Conservation (phyloP, 2,329 filamentous ascomycete species). For the Botrytis medusae region DNA sequence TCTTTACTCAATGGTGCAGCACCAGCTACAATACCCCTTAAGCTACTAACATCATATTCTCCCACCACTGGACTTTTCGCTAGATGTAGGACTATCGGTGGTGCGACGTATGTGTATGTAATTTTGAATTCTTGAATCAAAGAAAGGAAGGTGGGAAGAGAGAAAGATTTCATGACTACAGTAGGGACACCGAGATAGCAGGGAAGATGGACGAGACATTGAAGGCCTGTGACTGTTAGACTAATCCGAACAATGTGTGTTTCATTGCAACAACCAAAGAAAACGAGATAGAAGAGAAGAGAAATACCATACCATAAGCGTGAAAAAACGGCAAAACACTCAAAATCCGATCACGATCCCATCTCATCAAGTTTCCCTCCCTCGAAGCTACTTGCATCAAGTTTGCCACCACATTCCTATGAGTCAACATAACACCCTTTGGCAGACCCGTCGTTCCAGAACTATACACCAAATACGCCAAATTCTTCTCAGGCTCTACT, state of each 20-base stretch:
- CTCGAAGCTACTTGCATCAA: background rate
- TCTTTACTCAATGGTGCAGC: constrained; percentile 59
- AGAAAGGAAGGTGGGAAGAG: constrained; percentile 53
- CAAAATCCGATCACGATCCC: constrained; percentile 30
- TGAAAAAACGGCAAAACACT: constrained; percentile 16
- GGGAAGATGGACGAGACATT: constrained; percentile 52
- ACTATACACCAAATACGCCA: constrained; percentile 71
- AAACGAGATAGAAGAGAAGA: background rate
- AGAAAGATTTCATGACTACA: constrained; percentile 58
- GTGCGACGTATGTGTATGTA: constrained; percentile 54
- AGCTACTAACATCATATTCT: constrained; percentile 52
- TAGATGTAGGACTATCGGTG: constrained; percentile 58
- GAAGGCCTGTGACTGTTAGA: constrained; percentile 37
- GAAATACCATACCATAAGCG: background rate
- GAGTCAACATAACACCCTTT: constrained; percentile 69
- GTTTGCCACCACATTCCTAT: constrained; percentile 31
- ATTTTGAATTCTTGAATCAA: constrained; percentile 53
- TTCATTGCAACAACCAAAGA: background rate
- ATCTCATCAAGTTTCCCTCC: constrained; percentile 49
- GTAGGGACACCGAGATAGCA: constrained; percentile 48
- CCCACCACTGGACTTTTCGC: constrained; percentile 54
- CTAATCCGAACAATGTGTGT: background rate
- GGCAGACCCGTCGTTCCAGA: constrained; percentile 79
- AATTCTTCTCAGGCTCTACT: background rate
- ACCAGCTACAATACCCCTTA: constrained; percentile 50